Evolutionary conservation across 805 yeast genomes (phyloP), one percentile per base, ranked within the genome.

Genomic region (Candida dajiaensis): DNA sequence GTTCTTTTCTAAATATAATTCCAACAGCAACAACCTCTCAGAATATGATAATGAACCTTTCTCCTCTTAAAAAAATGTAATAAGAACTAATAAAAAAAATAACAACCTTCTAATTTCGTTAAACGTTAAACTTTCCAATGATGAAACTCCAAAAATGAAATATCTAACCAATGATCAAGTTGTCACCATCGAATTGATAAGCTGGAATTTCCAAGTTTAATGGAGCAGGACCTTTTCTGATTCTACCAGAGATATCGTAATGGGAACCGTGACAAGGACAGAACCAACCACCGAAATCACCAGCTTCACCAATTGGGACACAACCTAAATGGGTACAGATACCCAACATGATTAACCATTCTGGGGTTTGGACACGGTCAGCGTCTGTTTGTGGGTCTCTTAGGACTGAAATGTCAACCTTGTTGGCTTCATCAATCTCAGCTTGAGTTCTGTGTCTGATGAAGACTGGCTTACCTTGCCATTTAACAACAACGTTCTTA

Each of bases 211-310:
- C 99, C 77, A 94, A 81, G 80, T 94, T 94, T 72, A 89, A 81
- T 66, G 99, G 99, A 68, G 99, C 99, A 62, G 99, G 99, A 62
- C 99, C 99, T 77, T 82, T 92, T 83, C 99, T 89, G 69, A 94
- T 92, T 84, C 99, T 92, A 72, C 99, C 99, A 55, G 97, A 90
- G 75, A 95, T 95, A 76, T 94, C 99, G 74, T 94, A 94, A 73
- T 95, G 99, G 67, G 98, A 92, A 81, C 99, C 99, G 80, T 95
- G 99, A 78, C 99, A 94, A 57, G 99, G 99, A 74, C 99, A 94
- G 92, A 94, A 94, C 99, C 99, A 94, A 70, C 99, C 99, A 70
- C 97, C 98, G 63, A 80, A 94, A 73, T 94, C 99, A 75, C 99
- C 99, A 58, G 97, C 84, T 77, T 94, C 98, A 69, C 99, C 99